phyloP scores from a whole-genome alignment of 805 yeast genomes.

The Osmozyma mogii region DNA sequence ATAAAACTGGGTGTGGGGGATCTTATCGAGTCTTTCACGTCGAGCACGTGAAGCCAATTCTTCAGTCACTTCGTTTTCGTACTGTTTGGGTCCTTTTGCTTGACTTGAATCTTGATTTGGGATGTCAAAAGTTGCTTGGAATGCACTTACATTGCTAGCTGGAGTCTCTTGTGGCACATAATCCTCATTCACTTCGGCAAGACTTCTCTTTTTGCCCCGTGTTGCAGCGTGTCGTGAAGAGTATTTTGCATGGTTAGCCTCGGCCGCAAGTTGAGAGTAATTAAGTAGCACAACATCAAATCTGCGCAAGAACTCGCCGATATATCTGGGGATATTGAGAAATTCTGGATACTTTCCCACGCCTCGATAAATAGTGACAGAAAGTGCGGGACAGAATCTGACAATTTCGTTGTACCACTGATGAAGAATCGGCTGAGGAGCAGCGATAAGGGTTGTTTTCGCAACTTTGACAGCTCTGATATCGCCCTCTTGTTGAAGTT shows the following conservation, averaged over 20 bases:
- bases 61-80: constrained; percentile 9
- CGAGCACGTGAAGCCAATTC: constrained; percentile 8
- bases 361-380: constrained; percentile 61
- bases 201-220: constrained; percentile 13
- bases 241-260: constrained; percentile 71
- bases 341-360: constrained; percentile 19
- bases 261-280: constrained; percentile 61
- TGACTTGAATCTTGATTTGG: not conserved
- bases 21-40: constrained; percentile 3
- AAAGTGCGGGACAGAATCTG: constrained; percentile 49
- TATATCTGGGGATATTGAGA: constrained; percentile 25
- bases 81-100: constrained; percentile 6
- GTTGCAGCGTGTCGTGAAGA: constrained; percentile 47
- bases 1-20: constrained; percentile 24
- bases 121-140: constrained; percentile 8
- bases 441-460: constrained; percentile 72
- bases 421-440: constrained; percentile 73
- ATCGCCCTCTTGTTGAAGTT: constrained; percentile 29
- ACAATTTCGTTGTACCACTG: constrained; percentile 83
- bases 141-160: constrained; percentile 6
- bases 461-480: constrained; percentile 41
- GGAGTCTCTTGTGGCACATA: constrained; percentile 15
- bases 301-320: constrained; percentile 47
- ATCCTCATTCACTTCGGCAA: constrained; percentile 6
- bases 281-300: constrained; percentile 80